Evolutionary conservation across 1,284 basidiomycete species (phyloP).

Genomic region (Heterobasidion occidentale): DNA sequence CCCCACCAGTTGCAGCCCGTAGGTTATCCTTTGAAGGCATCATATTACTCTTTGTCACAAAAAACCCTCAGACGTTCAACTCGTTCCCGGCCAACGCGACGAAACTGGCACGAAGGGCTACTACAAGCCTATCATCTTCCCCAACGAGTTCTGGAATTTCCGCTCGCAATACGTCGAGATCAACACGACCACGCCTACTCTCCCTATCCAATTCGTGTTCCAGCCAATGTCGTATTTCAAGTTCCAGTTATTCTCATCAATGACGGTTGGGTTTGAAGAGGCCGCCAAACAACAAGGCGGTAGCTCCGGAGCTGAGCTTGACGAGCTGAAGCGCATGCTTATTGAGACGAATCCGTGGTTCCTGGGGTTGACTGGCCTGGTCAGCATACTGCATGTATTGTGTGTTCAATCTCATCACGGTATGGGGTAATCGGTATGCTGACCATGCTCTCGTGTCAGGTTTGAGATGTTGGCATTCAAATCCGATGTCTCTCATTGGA

Average conservation of each 20-base stretch:
- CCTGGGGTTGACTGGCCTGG: conserved; percentile 72
- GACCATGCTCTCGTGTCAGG: conserved; percentile 25
- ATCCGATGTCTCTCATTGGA: conserved; percentile 92
- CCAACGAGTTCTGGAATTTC: conserved; percentile 94
- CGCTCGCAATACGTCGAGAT: conserved; percentile 75
- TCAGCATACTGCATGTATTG: conserved; percentile 84
- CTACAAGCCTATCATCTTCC: conserved; percentile 86
- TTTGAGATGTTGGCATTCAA: conserved; percentile 96
- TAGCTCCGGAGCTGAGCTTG: conserved; percentile 64
- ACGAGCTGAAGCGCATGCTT: conserved; percentile 91
- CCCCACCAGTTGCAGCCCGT: conserved; percentile 40
- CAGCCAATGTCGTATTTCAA: conserved; percentile 82
- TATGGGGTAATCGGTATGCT: background rate
- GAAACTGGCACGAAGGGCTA: conserved; percentile 51
- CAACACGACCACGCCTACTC: conserved; percentile 63
- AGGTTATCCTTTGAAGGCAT: too few species aligned
- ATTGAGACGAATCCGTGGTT: conserved; percentile 93
- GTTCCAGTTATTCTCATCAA: conserved; percentile 76
- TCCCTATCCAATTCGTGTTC: conserved; percentile 80
- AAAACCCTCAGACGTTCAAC: conserved; percentile 42
- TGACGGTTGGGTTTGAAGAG: conserved; percentile 80
- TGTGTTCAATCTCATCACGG: conserved; percentile 24
- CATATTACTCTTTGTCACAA: conserved; percentile 1
- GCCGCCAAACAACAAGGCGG: conserved; percentile 68
- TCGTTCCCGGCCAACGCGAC: conserved; percentile 52